A percentile compares a stretch with the other conserved stretches of the same genome.
Conservation (phyloP, 2,329 filamentous ascomycete species). For the Coleophoma cylindrospora region DNA sequence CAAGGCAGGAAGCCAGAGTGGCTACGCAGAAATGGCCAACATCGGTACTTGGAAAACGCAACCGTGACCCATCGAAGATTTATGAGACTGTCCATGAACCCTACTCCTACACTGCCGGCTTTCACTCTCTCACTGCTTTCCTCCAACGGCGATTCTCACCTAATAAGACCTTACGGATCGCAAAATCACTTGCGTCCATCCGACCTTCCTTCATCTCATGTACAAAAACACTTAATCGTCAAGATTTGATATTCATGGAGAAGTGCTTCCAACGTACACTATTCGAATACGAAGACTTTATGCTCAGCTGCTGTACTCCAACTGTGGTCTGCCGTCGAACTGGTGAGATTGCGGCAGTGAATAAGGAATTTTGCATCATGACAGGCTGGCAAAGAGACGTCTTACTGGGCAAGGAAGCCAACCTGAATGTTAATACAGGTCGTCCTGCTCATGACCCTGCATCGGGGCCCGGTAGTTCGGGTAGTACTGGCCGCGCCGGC, state of each 20-base stretch:
- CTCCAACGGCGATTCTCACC: constrained; percentile 74
- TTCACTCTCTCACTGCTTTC: constrained; percentile 80
- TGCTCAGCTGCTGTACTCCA: constrained; percentile 82
- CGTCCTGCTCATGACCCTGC: constrained; percentile 42
- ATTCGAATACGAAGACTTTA: constrained; percentile 89
- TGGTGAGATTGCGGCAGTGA: constrained; percentile 90
- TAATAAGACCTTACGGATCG: constrained; percentile 75
- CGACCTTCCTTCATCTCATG: constrained; percentile 91
- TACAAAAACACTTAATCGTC: constrained; percentile 78
- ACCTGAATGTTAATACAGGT: constrained; percentile 73
- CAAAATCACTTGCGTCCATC: constrained; percentile 82
- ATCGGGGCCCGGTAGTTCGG: constrained; percentile 22
- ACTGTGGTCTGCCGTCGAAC: constrained; percentile 89
- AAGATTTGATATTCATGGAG: constrained; percentile 96
- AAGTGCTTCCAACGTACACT: constrained; percentile 92
- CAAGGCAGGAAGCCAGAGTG: constrained; percentile 18
- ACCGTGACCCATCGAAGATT: constrained; percentile 73
- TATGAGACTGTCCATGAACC: constrained; percentile 88
- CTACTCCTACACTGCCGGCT: constrained; percentile 85
- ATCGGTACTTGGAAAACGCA: constrained; percentile 40
- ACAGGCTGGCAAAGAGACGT: constrained; percentile 93
- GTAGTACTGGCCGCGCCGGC: constrained; percentile 34
- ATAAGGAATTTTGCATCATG: constrained; percentile 93
- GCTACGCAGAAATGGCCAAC: constrained; percentile 19
- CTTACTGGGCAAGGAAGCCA: constrained; percentile 79